Evolutionary conservation across 202 grass and related monocot species (phyloP), one percentile per base, ranked within the genome.

Genomic region (Miscanthus sacchariflorus): DNA sequence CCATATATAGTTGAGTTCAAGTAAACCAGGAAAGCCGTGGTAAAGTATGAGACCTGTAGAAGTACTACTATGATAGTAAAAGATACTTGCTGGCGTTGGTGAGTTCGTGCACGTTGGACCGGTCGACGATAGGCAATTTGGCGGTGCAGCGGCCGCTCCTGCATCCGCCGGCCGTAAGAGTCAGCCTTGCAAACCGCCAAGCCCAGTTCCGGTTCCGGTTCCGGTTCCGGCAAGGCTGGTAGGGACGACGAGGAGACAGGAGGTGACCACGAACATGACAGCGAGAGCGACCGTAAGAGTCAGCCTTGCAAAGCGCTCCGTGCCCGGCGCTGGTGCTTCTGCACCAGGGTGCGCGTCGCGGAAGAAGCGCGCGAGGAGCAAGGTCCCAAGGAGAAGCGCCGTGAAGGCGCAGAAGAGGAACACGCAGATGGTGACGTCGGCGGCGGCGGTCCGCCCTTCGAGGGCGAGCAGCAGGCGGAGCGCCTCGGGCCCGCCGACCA

Each of bases 181-280:
- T 3, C 3, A 36, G 35, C 72, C n/a, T n/a, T n/a, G 5, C 40
- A 23, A n/a, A 12, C 42, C 72, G 21, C 43, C 43, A 5, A 1
- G 10, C 10, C 19, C 54, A n/a, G 54, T 9, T 11, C 70, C 39
- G 24, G 73, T n/a, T n/a, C n/a, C n/a, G n/a, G n/a, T n/a, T n/a
- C n/a, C n/a, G n/a, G n/a, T n/a, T n/a, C n/a, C n/a, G n/a, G n/a
- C 24, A 13, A 46, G 45, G 73, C 1, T 46, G 44, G 5, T 4
- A 1, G 74, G 74, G 45, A 35, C 27, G 46, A 49, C 74, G 74
- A 77, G 6, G 74, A 77, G 74, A 8, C 74, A 56, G 46, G 74
- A 1, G 27, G 74, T 4, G 46, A 77, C 25, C 7, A 56, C 0
- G 74, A 54, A 7, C 14, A 56, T 7, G 14, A 21, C 74, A 12